Conservation (phyloP, 176 grass and related monocot species). For the Miscanthus lutarioriparius region DNA sequence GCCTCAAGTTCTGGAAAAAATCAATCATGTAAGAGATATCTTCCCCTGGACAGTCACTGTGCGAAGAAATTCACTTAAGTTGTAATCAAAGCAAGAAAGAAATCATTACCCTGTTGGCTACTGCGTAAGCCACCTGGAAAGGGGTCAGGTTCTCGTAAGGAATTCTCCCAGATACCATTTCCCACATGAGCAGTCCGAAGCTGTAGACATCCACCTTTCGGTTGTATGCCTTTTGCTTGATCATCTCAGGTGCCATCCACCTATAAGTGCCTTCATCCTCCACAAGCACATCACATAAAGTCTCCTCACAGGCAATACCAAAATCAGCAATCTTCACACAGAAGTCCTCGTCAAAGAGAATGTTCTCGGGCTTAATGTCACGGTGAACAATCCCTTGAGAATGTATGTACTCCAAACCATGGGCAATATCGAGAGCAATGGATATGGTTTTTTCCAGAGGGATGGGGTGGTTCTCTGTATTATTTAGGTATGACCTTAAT, state of each 20-base stretch:
- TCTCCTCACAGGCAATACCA: slow-evolving; percentile 76
- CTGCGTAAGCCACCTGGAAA: slow-evolving; percentile 68
- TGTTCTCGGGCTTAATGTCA: slow-evolving; percentile 65
- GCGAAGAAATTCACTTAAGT: neutral
- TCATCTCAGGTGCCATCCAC: slow-evolving; percentile 91
- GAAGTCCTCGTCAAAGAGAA: slow-evolving; percentile 72
- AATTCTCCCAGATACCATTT: slow-evolving; percentile 66
- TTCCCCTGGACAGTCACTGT: neutral
- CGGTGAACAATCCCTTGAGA: slow-evolving; percentile 77
- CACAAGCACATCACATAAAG: slow-evolving; percentile 54
- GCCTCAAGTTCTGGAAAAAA: slow-evolving; percentile 60
- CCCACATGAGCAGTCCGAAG: slow-evolving; percentile 77
- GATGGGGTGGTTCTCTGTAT: slow-evolving; percentile 47
- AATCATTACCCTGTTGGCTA: slow-evolving; percentile 39
- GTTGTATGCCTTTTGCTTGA: slow-evolving; percentile 66
- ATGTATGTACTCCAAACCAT: slow-evolving; percentile 73
- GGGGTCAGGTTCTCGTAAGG: slow-evolving; percentile 58
- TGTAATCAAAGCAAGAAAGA: neutral
- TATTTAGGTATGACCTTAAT: slow-evolving; percentile 69
- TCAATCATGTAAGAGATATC: neutral
- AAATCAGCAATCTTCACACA: slow-evolving; percentile 76
- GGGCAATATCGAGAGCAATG: slow-evolving; percentile 57
- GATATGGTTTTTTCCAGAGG: slow-evolving; percentile 59
- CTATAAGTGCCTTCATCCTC: slow-evolving; percentile 74
- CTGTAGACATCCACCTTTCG: slow-evolving; percentile 78